Evolutionary conservation across 2,329 filamentous ascomycete genomes (phyloP).

Genomic region (Venturia oleaginea): DNA sequence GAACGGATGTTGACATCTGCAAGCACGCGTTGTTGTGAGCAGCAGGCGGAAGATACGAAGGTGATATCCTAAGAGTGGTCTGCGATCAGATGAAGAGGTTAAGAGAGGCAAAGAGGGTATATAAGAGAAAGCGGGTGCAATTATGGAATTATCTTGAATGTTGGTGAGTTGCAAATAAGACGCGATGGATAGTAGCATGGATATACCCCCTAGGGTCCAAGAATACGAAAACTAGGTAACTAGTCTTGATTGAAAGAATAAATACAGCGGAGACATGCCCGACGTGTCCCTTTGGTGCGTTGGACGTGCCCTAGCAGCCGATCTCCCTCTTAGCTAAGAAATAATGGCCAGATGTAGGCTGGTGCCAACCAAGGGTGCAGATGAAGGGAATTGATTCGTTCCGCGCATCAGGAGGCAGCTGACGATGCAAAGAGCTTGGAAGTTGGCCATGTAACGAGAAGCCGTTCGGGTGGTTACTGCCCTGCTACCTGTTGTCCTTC

Average conservation of each 20-base stretch:
- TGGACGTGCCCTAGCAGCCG: background rate
- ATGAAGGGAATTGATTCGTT: background rate
- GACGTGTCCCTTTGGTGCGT: background rate
- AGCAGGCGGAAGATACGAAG: background rate
- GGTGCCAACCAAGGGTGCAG: background rate
- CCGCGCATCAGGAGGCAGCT: background rate
- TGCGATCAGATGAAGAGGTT: background rate
- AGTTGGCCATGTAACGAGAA: background rate
- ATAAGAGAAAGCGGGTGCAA: background rate
- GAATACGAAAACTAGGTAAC: background rate
- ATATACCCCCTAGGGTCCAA: background rate
- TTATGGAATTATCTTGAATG: background rate
- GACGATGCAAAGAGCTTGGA: background rate
- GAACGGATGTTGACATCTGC: conserved; percentile 7
- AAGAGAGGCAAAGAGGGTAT: background rate
- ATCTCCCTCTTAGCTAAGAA: background rate
- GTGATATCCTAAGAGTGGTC: background rate
- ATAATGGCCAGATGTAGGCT: background rate
- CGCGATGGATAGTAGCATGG: background rate
- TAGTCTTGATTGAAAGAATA: background rate
- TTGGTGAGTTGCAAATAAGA: background rate
- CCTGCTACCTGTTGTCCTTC: background rate
- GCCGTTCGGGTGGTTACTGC: background rate
- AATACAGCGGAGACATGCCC: background rate
- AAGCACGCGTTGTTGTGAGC: conserved; percentile 1